Conservation (phyloP, 139 green algal species). For the Asterochloris erici region DNA sequence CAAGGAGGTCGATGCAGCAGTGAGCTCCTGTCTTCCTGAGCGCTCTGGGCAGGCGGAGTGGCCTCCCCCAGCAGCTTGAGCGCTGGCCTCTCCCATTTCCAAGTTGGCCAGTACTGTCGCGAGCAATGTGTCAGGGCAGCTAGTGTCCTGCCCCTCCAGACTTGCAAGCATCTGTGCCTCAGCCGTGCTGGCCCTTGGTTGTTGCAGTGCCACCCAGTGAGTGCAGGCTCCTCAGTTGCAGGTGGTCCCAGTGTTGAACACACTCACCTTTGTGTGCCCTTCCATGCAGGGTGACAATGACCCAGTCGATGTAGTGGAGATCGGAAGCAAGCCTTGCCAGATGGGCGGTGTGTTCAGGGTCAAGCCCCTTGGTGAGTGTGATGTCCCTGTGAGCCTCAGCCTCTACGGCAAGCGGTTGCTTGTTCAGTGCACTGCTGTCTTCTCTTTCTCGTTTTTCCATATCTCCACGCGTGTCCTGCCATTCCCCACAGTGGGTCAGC, state of each 20-base stretch:
- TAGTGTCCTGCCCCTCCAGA: too few relatives aligned
- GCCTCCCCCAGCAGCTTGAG: background rate
- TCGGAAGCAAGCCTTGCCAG: constrained; percentile 59
- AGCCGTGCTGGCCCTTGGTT: too few relatives aligned
- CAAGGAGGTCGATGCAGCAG: constrained; percentile 39
- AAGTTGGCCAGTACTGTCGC: background rate
- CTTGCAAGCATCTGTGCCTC: too few relatives aligned
- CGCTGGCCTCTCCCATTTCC: background rate
- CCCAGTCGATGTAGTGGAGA: constrained; percentile 98
- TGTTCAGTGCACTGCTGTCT: background rate
- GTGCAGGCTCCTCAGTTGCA: background rate
- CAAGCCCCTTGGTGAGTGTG: constrained; percentile 42
- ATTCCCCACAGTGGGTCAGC: background rate
- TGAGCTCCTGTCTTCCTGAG: background rate
- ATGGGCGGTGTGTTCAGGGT: constrained; percentile 91
- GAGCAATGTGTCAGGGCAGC: too few relatives aligned
- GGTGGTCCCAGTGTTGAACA: background rate
- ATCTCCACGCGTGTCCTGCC: too few relatives aligned
- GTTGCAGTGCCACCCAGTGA: background rate
- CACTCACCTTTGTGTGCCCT: background rate
- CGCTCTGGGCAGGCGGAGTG: background rate
- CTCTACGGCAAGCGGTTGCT: background rate
- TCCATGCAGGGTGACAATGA: constrained; percentile 90
- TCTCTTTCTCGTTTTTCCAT: too few relatives aligned
- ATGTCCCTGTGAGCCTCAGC: background rate